Percentiles rank a stretch among this genome's conserved stretches.
phyloP scores from a whole-genome alignment of 805 yeast species.

The Brettanomyces custersianus region DNA sequence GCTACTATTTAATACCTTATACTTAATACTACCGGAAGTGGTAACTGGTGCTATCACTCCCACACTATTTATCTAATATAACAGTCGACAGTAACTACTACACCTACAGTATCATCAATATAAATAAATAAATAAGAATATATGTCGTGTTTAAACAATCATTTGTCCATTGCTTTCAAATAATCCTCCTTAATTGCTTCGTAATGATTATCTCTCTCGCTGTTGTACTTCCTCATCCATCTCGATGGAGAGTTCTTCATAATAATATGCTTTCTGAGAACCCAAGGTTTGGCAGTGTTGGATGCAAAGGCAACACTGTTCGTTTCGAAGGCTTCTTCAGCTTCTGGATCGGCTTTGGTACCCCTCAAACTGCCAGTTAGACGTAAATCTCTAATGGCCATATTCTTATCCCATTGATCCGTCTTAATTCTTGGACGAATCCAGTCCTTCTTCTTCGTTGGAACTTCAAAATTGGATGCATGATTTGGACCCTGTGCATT shows the following conservation, averaged over 20 bases:
- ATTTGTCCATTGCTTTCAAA: constrained; percentile 25
- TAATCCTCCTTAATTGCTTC: constrained; percentile 28
- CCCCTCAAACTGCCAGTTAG: constrained; percentile 70
- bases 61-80: too few relatives aligned
- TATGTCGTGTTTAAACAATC: background rate
- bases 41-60: too few relatives aligned
- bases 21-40: too few relatives aligned
- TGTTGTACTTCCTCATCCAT: constrained; percentile 27
- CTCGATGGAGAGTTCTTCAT: constrained; percentile 31
- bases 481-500: constrained; percentile 27
- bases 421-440: constrained; percentile 45
- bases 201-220: constrained; percentile 23
- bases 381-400: constrained; percentile 67
- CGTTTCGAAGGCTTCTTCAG: constrained; percentile 74
- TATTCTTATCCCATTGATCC: constrained; percentile 45
- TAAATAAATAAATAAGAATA: background rate
- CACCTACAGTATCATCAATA: background rate
- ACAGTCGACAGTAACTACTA: too few relatives aligned
- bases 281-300: constrained; percentile 27
- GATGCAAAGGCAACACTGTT: constrained; percentile 37
- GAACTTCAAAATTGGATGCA: constrained; percentile 31
- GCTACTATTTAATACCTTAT: too few relatives aligned
- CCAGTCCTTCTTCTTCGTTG: constrained; percentile 35
- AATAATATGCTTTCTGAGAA: constrained; percentile 28
- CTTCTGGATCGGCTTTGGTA: constrained; percentile 55